Evolutionary conservation across 2,329 filamentous ascomycete genomes (phyloP), one percentile per base, ranked within the genome.

Genomic region (Chaetomium sp.): DNA sequence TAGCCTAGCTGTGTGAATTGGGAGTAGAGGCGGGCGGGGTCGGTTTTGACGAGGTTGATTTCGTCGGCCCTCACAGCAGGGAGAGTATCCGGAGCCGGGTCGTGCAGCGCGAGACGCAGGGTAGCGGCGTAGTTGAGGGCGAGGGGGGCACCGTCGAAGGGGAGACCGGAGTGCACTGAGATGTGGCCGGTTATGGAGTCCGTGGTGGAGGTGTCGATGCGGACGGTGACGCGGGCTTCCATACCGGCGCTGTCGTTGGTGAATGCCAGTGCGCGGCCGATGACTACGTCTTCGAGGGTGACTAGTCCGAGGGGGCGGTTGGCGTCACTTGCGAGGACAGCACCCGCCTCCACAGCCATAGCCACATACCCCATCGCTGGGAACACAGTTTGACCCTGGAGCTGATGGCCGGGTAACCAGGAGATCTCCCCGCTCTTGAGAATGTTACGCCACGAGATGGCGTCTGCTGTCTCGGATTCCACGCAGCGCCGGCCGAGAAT

Each of bases 351-450:
- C 0, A 74, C 64, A 0, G 71, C 73, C 64, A 77, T 74, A 12
- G 68, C 65, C 1, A 77, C 52, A 59, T 76, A 79, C 0, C 68
- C 75, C 0, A 76, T 71, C 1, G 64, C 72, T 0, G 78, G 77
- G 50, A 77, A 76, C 6, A 80, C 65, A 11, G 70, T 65, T 42
- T 74, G 64, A 2, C 65, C 64, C 33, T 73, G 67, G 47, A 66
- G 53, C 27, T 60, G 56, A 52, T 78, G 74, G 40, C 73, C 69
- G 6, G 55, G 46, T 4, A 77, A 56, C 75, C 74, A 77, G 3
- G 46, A 42, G 4, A 64, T 35, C 12, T 65, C 60, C n/a, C 10
- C 10, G 0, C 40, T 19, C 2, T 46, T 33, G 2, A 64, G 33
- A 0, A 61, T 10, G 36, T 64, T 57, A 2, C 49, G 33, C 63